A percentile compares a stretch with the other conserved stretches of the same genome.
phyloP scores from a whole-genome alignment of 2,329 filamentous ascomycete genomes.

The Apiospora sp. region DNA sequence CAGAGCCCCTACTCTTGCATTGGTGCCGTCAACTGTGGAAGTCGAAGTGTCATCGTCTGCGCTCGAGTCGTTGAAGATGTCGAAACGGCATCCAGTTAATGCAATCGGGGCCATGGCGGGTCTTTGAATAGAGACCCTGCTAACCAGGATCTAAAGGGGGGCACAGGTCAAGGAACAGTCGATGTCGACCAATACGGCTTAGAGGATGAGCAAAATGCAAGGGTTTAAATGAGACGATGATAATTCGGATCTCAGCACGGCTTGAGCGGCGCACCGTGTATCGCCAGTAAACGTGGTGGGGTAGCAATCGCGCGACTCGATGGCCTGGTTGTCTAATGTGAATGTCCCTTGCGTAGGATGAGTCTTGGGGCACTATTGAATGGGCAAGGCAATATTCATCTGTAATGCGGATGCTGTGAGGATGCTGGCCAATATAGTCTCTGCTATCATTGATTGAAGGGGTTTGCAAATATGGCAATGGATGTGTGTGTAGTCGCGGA shows the following conservation, averaged over 20 bases:
- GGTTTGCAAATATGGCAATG: too few species aligned
- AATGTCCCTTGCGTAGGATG: background rate
- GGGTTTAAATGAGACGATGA: slow-evolving; percentile 35
- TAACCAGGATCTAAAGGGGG: slow-evolving; percentile 27
- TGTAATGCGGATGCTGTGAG: slow-evolving; percentile 13
- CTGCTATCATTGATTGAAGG: background rate
- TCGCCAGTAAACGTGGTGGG: background rate
- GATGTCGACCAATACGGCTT: background rate
- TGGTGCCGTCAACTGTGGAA: slow-evolving; percentile 24
- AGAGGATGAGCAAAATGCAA: slow-evolving; percentile 32
- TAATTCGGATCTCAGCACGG: slow-evolving; percentile 33
- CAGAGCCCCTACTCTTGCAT: slow-evolving; percentile 23
- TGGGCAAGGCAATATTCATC: background rate
- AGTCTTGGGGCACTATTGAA: background rate
- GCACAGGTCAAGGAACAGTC: slow-evolving; percentile 26
- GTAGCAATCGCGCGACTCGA: background rate
- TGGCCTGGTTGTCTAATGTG: background rate
- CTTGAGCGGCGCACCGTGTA: slow-evolving; percentile 5
- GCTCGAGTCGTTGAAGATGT: slow-evolving; percentile 39
- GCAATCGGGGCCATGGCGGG: slow-evolving; percentile 30
- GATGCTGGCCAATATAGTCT: slow-evolving; percentile 12
- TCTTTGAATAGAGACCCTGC: background rate
- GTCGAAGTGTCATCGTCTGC: slow-evolving; percentile 35
- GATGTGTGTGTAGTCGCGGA: background rate
- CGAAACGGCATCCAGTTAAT: slow-evolving; percentile 33